A percentile compares a stretch with the other conserved stretches of the same genome.
Evolutionary conservation across 2,329 filamentous ascomycete genomes (phyloP).

Genomic region (Arthrobotrys pseudoclavata): DNA sequence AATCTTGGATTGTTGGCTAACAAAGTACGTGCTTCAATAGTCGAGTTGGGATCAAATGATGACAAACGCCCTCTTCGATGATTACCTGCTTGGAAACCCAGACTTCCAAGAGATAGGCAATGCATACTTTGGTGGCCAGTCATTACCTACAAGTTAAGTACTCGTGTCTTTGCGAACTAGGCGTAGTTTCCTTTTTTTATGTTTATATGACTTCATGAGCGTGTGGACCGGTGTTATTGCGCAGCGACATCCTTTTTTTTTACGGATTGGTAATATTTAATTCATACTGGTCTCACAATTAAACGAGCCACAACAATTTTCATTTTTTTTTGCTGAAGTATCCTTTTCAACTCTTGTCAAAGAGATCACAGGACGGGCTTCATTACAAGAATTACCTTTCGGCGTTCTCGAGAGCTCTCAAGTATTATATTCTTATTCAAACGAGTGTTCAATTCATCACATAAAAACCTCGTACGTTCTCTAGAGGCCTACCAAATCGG

Average conservation of each 20-base stretch:
- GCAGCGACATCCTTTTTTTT: slow-evolving; percentile 19
- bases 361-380: too few species aligned
- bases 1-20: not conserved
- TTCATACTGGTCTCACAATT: not conserved
- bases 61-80: slow-evolving; percentile 56
- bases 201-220: slow-evolving; percentile 32
- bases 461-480: too few species aligned
- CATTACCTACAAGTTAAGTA: slow-evolving; percentile 26
- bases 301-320: not conserved
- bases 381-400: too few species aligned
- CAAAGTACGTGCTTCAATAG: not conserved
- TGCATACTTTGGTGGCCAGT: slow-evolving; percentile 46
- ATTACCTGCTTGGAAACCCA: slow-evolving; percentile 53
- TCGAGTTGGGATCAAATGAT: slow-evolving; percentile 60
- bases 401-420: too few species aligned
- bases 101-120: slow-evolving; percentile 59
- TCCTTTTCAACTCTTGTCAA: not conserved
- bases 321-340: not conserved
- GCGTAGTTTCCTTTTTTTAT: not conserved
- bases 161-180: not conserved
- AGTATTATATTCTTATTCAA: too few species aligned
- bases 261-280: slow-evolving; percentile 26
- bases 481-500: too few species aligned
- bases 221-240: slow-evolving; percentile 44
- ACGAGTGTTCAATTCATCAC: too few species aligned